Base-by-base conservation (phyloP, 2,329 filamentous ascomycete genomes). In the Cladorrhinum sp. region DNA sequence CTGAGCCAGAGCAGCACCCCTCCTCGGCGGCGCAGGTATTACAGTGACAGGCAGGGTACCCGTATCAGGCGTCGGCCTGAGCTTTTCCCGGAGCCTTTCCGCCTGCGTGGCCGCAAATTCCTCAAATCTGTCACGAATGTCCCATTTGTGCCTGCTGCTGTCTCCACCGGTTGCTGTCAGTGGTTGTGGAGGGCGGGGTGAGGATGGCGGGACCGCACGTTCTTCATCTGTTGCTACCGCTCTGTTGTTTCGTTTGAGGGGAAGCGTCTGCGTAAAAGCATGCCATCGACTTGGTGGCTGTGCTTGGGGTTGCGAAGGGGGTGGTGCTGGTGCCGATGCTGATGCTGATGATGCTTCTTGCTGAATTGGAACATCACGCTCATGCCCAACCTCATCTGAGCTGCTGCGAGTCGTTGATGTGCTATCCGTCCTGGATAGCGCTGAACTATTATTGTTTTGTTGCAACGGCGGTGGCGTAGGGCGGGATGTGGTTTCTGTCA, bases 21-120 rank as follows among this genome's bases (percentile, higher is more conserved):
- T 76, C n/a, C 85, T 78, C 36, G 80, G 78, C 18, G 85, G 85
- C 0, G 85, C 84, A 2, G 85, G 85, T 13, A 88, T 86, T 7
- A 86, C 79, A 18, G 78, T 84, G 1, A 85, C 79, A 1, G 85
- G 84, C 18, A 88, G 73, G 62, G 78, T 80, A 20, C 81, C 81
- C 1, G 80, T 83, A 65, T 83, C 79, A 0, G 80, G 77, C 0
- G 79, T 80, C 9, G 84, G 79, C 10, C 81, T 77, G 51, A 85
- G 77, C 60, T 76, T 79, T 58, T 87, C 85, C 9, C 84, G 77
- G 5, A 87, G 71, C 68, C 78, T 82, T 64, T 88, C 85, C 0
- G 84, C 85, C 63, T 87, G 84, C 7, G 77, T 79, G 1, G 78
- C 83, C 0, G 85, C 84, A 66, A 87, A 87, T 52, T 86, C 81